Evolutionary conservation across 345 rosid species (phyloP).

Genomic region (Populus simonii): DNA sequence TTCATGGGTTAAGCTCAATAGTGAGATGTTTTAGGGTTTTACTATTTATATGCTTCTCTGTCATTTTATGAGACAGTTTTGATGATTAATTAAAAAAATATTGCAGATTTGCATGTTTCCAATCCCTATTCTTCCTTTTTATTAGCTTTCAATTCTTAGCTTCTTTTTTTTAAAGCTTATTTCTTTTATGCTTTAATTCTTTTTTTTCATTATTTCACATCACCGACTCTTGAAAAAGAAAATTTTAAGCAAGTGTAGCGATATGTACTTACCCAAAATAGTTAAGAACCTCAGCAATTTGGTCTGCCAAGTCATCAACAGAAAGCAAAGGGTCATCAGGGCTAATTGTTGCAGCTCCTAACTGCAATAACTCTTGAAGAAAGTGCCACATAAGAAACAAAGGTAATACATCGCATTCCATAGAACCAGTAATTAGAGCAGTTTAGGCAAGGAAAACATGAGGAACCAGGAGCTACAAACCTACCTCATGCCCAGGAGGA

Average conservation of each 20-base stretch:
- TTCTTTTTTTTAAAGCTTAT: too few species aligned
- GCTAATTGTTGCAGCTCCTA: constrained; percentile 70
- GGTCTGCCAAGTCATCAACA: constrained; percentile 93
- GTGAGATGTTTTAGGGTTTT: too few species aligned
- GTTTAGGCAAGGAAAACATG: constrained; percentile 4
- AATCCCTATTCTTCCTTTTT: too few species aligned
- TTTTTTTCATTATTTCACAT: too few species aligned
- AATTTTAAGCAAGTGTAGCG: constrained; percentile 1
- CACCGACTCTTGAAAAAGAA: not conserved
- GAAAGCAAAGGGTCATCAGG: constrained; percentile 63
- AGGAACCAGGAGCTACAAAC: constrained; percentile 46
- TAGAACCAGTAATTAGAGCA: constrained; percentile 24
- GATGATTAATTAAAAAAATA: too few species aligned
- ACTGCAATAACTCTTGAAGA: constrained; percentile 86
- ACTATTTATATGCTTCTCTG: too few species aligned
- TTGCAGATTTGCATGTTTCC: too few species aligned
- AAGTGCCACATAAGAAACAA: constrained; percentile 50
- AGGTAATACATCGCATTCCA: constrained; percentile 17
- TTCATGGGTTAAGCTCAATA: too few species aligned
- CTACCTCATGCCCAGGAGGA: constrained; percentile 99
- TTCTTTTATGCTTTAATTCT: too few species aligned
- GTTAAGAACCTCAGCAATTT: constrained; percentile 83
- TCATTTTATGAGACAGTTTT: too few species aligned
- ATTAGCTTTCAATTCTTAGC: too few species aligned
- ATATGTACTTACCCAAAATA: constrained; percentile 67